These are phyloP conservation scores for Berkeleyomyces basicola DNA, from an alignment of 2,329 filamentous ascomycete genomes.

Conservation along the genomic window DNA sequence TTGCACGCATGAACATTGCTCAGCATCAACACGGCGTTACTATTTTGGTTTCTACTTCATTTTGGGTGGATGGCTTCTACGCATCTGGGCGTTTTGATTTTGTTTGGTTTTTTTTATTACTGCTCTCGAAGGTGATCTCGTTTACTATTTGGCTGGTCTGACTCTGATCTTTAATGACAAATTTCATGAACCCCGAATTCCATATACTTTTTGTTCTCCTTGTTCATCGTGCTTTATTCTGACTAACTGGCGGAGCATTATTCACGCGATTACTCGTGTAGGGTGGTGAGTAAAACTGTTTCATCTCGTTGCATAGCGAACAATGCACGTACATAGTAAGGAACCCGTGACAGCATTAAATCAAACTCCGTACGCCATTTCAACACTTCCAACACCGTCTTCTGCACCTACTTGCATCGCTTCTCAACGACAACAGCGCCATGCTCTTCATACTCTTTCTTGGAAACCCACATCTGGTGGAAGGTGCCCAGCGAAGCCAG, in stretches of 20 bases:
- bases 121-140: background rate
- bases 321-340: background rate
- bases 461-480: conserved; percentile 98
- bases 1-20: background rate
- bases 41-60: background rate
- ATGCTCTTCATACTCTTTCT: conserved; percentile 95
- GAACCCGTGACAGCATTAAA: background rate
- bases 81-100: background rate
- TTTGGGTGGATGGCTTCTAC: background rate
- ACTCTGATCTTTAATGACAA: conserved; percentile 1
- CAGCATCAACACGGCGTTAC: conserved; percentile 3
- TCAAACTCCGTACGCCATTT: conserved; percentile 5
- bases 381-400: conserved; percentile 4
- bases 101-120: background rate
- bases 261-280: too few relatives aligned
- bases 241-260: too few relatives aligned
- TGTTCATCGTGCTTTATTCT: background rate
- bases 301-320: background rate
- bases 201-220: background rate
- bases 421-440: conserved; percentile 84
- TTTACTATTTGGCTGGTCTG: background rate
- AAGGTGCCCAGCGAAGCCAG: conserved; percentile 90
- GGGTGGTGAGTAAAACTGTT: too few relatives aligned
- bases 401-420: conserved; percentile 60
- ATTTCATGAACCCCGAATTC: background rate